Evolutionary conservation across 192 early-diverging fungal species (phyloP), one percentile per base, ranked within the genome.

Genomic region (Spizellomyces sp.): DNA sequence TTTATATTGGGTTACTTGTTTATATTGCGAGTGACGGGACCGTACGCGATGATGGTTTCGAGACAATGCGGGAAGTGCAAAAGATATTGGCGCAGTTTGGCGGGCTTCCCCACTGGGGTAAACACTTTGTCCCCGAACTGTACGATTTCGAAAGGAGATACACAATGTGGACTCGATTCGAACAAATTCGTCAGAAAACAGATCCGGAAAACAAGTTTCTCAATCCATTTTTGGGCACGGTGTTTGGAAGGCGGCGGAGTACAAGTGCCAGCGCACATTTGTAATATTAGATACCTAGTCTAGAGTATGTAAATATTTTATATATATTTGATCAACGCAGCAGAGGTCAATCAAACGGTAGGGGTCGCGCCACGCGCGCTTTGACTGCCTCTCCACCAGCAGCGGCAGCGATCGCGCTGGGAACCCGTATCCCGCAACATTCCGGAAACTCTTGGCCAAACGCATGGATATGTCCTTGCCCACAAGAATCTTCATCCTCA

Each of bases 381-480:
- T 55, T 22, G 21, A 27, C 62, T 67, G 64, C 62, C 54, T 72
- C 73, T 21, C 63, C 64, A 14, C 58, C 65, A 6, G 80, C 82
- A 7, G 84, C 87, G 4, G 91, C 91, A 7, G 90, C 93, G 75
- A 94, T 90, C 5, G 93, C 87, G 75, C 91, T 93, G 5, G 92
- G 93, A 14, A 94, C 79, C 66, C 86, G 83, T 66, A 94, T 93
- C 55, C 89, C 89, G 71, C 92, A 93, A 76, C 92, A 94, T 5
- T 86, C 84, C 27, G 92, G 92, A 69, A 81, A 80, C 65, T 91
- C 88, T 83, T 94, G 90, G 6, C 92, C 93, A 75, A 93, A 81
- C 5, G 92, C 92, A 73, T 90, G 87, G 3, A 92, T 82, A 66
- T 88, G 79, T 9, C 73, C 79, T 6, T 77, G 65, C 41, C 75